Evolutionary conservation across 2,329 filamentous ascomycete species (phyloP).

Genomic region (Aspergillus ochraceus): DNA sequence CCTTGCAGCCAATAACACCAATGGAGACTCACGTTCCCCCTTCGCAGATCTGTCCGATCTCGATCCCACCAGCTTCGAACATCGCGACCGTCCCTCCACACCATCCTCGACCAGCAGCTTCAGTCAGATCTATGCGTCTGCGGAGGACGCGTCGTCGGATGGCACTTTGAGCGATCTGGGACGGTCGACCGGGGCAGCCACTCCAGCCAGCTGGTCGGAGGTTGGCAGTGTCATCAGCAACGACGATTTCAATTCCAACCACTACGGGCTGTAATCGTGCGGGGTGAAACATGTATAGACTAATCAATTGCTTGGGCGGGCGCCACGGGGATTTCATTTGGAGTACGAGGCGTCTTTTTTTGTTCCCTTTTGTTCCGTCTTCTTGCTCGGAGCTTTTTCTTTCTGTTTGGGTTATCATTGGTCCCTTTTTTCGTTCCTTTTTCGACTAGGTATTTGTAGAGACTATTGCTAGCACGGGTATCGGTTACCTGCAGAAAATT

Average conservation of each 20-base stretch:
- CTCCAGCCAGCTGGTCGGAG: constrained; percentile 47
- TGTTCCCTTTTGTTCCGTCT: background rate
- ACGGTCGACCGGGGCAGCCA: constrained; percentile 31
- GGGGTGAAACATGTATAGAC: constrained; percentile 2
- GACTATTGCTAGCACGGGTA: background rate
- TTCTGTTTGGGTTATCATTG: background rate
- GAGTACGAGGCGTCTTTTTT: background rate
- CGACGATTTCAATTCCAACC: constrained; percentile 33
- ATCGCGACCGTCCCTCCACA: constrained; percentile 32
- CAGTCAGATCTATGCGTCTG: constrained; percentile 37
- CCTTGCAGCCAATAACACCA: constrained; percentile 18
- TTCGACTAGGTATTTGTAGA: background rate
- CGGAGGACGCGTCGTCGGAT: constrained; percentile 35
- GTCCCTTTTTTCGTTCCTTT: background rate
- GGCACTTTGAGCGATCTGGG: constrained; percentile 42
- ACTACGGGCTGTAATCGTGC: constrained; percentile 20
- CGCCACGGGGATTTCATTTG: background rate
- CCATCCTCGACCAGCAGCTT: constrained; percentile 39
- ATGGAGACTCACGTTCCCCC: constrained; percentile 19
- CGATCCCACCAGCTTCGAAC: constrained; percentile 6
- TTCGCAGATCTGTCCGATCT: constrained; percentile 23
- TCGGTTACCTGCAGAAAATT: background rate
- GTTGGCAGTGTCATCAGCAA: constrained; percentile 46
- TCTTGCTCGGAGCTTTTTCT: background rate
- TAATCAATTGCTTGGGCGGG: background rate